A percentile compares a stretch with the other conserved stretches of the same genome.
Conservation (phyloP, 495 filamentous ascomycete species). For the Trichoderma orchidacearum region DNA sequence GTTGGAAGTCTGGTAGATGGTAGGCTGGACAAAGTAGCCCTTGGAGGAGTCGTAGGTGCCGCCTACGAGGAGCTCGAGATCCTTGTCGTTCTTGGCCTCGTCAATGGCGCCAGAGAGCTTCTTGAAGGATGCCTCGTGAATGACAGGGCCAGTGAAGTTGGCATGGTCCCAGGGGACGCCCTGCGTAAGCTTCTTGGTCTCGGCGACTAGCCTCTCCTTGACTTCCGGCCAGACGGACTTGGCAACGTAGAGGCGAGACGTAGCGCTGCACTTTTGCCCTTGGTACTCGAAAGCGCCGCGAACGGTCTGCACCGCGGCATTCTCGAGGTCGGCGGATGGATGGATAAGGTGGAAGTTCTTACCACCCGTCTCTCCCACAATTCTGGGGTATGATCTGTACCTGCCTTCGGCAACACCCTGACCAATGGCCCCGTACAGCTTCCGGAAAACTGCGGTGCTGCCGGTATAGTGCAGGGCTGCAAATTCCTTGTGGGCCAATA, state of each 20-base stretch:
- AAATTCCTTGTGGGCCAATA: constrained; percentile 55
- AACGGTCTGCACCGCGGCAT: constrained; percentile 68
- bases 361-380: constrained; percentile 77
- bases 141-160: constrained; percentile 67
- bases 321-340: constrained; percentile 54
- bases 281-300: constrained; percentile 84
- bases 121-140: constrained; percentile 57
- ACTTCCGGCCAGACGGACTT: constrained; percentile 57
- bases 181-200: constrained; percentile 51
- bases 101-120: constrained; percentile 57
- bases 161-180: constrained; percentile 56
- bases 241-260: constrained; percentile 63
- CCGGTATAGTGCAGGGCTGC: constrained; percentile 72
- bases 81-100: constrained; percentile 47
- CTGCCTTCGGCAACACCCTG: constrained; percentile 50
- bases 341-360: constrained; percentile 90
- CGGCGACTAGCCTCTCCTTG: constrained; percentile 42
- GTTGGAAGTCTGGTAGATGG: constrained; percentile 49
- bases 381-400: constrained; percentile 64
- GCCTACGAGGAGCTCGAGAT: constrained; percentile 49
- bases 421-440: constrained; percentile 58
- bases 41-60: constrained; percentile 54
- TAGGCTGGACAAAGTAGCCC: constrained; percentile 63
- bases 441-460: constrained; percentile 68
- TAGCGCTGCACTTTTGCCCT: constrained; percentile 81